Base-by-base conservation (phyloP, 73 alveolate genomes). In the Symbiodinium pilosum region DNA sequence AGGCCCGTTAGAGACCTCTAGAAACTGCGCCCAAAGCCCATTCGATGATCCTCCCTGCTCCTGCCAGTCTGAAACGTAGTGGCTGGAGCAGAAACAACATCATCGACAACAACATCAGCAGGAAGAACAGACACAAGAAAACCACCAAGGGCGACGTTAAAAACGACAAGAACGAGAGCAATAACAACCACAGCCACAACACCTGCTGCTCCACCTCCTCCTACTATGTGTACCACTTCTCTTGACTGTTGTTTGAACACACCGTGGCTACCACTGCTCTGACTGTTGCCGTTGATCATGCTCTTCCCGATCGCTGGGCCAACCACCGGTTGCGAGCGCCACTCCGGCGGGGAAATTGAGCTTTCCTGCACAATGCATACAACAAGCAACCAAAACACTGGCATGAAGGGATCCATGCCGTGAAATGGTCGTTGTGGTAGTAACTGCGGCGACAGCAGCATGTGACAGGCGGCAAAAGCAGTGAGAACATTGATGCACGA, bases 261-360 rank as follows among this genome's bases (percentile, higher is more conserved):
- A 9, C 28, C 8, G 34, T 1, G 26, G 26, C 73, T 11, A 24
- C 32, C 73, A 54, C 32, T 24, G 2, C 2, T 30, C 73, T n/a
- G n/a, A n/a, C 32, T 0, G 4, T 54, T 26, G 73, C 26, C 20
- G 2, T 54, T 5, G 71, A 54, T 4, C n/a, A 54, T 26, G 12
- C 34, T 54, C 73, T 54, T 30, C 20, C 20, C 32, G 32, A 5
- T 30, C 4, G 73, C 73, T 64, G 24, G 43, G 43, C 56, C 87
- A 77, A 32, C 32, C 84, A 4, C 64, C 59, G 71, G 32, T 75
- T 54, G 94, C 0, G 59, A 87, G 26, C 34, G 94, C 64, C 94
- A 87, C 64, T 26, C 94, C 94, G 43, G 94, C 36, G 42, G 94
- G 94, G 24, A 32, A 34, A 21, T 36, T 52, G 73, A 87, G 43